Evolutionary conservation across 345 rosid genomes (phyloP), one percentile per base, ranked within the genome.

Genomic region (Eucalyptus guilfoylei): DNA sequence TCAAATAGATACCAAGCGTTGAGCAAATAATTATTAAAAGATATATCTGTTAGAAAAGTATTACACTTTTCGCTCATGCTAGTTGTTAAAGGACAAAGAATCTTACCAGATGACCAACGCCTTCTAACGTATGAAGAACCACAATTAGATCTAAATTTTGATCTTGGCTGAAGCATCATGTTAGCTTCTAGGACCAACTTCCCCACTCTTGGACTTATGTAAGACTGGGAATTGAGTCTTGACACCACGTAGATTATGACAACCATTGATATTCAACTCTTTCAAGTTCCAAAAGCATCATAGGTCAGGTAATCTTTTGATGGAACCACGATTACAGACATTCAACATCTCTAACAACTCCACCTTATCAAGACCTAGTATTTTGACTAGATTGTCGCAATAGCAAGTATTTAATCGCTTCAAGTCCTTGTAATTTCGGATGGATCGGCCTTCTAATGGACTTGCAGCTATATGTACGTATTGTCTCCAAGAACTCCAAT

Each of bases 391-490:
- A 17, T 34, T 72, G 24, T 34, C 1, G 5, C 45, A 19, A 72
- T 2, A 8, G 26, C 23, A 9, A 72, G 45, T 37, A 9, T 5
- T 10, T 34, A 72, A 5, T 17, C 2, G 4, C 45, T 72, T 34
- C 14, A 72, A 72, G 11, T 8, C 6, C 44, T 21, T 0, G 8
- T 34, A 17, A 17, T 19, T 34, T 5, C 1, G 0, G 0, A 69
- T 34, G 24, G 13, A 69, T 69, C 8, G 3, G 14, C 80, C 44
- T 69, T 17, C 1, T 19, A 69, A 67, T 69, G 80, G 80, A 9
- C 80, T 69, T 9, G 26, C 0, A 69, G 7, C 4, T 3, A 34
- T 17, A 9, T 3, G 6, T 34, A 34, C 0, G 1, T 34, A 69
- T 9, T 19, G 9, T 5, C 23, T 32, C 42, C 6, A 67, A 32